phyloP scores from a whole-genome alignment of 164 flowering plant genomes.

The Saururus chinensis region DNA sequence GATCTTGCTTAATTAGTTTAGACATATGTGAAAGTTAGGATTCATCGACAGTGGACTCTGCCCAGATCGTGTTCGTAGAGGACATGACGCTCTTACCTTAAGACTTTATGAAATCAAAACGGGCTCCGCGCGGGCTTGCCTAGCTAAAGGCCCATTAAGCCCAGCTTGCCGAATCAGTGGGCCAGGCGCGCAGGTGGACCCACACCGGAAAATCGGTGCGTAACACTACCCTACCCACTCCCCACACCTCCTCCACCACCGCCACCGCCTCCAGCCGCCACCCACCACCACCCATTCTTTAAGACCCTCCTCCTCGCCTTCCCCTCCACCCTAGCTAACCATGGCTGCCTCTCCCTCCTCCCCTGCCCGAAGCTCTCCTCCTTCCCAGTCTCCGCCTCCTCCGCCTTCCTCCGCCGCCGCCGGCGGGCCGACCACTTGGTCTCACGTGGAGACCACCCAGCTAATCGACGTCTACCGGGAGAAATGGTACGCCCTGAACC shows the following conservation, averaged over 20 bases:
- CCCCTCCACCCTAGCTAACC: background rate
- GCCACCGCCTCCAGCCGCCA: conserved; percentile 11
- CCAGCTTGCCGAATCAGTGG: no score
- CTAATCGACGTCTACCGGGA: conserved; percentile 73
- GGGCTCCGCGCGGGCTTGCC: no score
- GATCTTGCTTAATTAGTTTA: no score
- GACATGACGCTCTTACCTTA: no score
- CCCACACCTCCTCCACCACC: conserved; percentile 3
- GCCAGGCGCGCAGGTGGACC: background rate
- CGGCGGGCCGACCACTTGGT: conserved; percentile 52
- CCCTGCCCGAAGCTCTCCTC: background rate
- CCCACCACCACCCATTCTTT: conserved; percentile 8
- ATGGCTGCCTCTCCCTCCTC: conserved; percentile 6
- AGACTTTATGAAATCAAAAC: no score
- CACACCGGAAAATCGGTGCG: background rate
- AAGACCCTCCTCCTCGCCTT: conserved; percentile 2
- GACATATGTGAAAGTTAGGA: no score
- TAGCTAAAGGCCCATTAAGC: no score
- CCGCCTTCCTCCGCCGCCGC: conserved; percentile 19
- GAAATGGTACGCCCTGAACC: conserved; percentile 71
- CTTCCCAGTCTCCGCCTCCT: conserved; percentile 3
- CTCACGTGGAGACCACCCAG: conserved; percentile 57
- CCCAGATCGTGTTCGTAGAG: no score
- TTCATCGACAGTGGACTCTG: no score
- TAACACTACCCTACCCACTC: background rate